Evolutionary conservation across 345 rosid genomes (phyloP), one percentile per base, ranked within the genome.

Genomic region (Ceriops zippeliana): DNA sequence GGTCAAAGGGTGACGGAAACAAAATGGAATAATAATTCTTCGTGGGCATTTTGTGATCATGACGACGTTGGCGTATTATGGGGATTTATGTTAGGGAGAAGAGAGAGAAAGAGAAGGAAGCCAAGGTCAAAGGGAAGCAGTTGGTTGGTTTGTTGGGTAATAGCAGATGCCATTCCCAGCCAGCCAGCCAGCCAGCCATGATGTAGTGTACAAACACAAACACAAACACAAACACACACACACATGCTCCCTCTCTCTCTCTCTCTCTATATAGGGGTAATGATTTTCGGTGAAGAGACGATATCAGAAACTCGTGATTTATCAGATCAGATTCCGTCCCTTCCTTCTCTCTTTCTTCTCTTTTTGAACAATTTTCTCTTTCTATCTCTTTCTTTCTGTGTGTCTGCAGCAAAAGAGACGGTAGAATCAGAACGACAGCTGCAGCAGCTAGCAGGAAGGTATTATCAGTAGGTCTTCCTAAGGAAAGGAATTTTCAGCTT

Each of bases 51-150:
- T 62, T 60, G 76, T 68, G 77, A 80, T 82, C 74, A 79, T 80
- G 85, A 75, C 83, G 80, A 79, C 81, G 80, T 72, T 76, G 79
- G 83, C 85, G 27, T 60, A 47, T 30, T 56, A 38, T 35, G 24
- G 27, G 27, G 53, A 72, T 54, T n/a, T 64, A 11, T 57, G 7
- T 5, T 7, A 21, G 31, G 56, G 62, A 49, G 62, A 69, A 54
- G 69, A 58, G 64, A 75, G 58, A 56, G 71, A 79, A 61, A 65
- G 58, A 10, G 53, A 66, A 62, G 49, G 49, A 15, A 70, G 52
- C 87, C 72, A 75, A 83, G 89, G 97, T 90, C 97, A 89, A 90
- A 84, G 89, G 65, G 81, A 73, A 74, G 89, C 87, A 83, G 90
- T 82, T 86, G 87, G 77, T 5, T 69, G 13, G 7, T 2, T 47